A percentile compares a stretch with the other conserved stretches of the same genome.
Evolutionary conservation across 2,329 filamentous ascomycete genomes (phyloP).

Genomic region (Curvularia eragrostidis): DNA sequence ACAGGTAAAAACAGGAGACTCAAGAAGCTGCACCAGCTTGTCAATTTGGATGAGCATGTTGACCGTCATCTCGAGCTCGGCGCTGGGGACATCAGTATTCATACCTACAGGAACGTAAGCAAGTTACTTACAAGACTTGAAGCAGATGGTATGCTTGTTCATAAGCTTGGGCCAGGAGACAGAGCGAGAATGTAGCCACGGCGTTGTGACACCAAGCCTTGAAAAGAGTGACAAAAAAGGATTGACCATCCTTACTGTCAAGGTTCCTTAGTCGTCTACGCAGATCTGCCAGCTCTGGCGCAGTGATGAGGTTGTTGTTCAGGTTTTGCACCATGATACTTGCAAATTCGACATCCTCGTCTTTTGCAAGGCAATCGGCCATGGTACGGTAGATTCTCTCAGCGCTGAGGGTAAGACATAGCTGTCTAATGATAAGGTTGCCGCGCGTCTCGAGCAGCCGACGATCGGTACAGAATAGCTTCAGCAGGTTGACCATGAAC

Average conservation of each 20-base stretch:
- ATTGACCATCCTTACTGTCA: slow-evolving; percentile 93
- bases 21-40: slow-evolving; percentile 93
- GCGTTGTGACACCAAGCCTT: slow-evolving; percentile 98
- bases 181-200: slow-evolving; percentile 95
- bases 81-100: slow-evolving; percentile 62
- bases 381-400: slow-evolving; percentile 95
- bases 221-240: slow-evolving; percentile 92
- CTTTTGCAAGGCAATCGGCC: slow-evolving; percentile 95
- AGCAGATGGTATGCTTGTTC: slow-evolving; percentile 96
- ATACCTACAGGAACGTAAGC: neutral
- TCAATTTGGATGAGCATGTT: slow-evolving; percentile 99
- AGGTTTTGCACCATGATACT: slow-evolving; percentile 99
- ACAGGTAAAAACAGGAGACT: slow-evolving; percentile 98
- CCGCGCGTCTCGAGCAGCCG: slow-evolving; percentile 89
- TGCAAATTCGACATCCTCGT: slow-evolving; percentile 97
- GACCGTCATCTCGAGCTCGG: slow-evolving; percentile 97
- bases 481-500: slow-evolving; percentile 96
- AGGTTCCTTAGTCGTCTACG: slow-evolving; percentile 88
- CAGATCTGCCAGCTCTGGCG: slow-evolving; percentile 89
- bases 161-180: slow-evolving; percentile 93
- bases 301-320: slow-evolving; percentile 98
- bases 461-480: slow-evolving; percentile 93
- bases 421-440: slow-evolving; percentile 93
- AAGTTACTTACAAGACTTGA: slow-evolving; percentile 79
- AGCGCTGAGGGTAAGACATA: slow-evolving; percentile 90